Conservation (phyloP, 331 rosid species). For the Pyrus hybrid region DNA sequence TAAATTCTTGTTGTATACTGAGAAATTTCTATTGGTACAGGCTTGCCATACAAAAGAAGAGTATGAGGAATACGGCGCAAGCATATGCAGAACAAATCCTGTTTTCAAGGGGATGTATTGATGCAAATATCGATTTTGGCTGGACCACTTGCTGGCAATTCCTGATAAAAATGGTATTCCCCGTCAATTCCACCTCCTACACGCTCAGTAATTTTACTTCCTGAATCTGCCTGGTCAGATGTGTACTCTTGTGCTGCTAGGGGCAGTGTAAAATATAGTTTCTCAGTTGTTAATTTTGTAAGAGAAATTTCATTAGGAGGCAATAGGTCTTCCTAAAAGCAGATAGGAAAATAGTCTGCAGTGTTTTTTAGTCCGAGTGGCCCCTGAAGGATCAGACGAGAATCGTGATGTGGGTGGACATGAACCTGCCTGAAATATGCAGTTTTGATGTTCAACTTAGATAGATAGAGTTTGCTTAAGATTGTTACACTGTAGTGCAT, state of each 20-base stretch:
- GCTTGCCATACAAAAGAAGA: slow-evolving; percentile 99
- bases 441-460: slow-evolving; percentile 53
- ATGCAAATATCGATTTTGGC: slow-evolving; percentile 23
- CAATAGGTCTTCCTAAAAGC: slow-evolving; percentile 23
- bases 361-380: not conserved
- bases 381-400: slow-evolving; percentile 22
- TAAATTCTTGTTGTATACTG: not conserved
- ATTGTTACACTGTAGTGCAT: slow-evolving; percentile 23
- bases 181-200: slow-evolving; percentile 8
- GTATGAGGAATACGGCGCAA: slow-evolving; percentile 92
- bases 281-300: slow-evolving; percentile 19
- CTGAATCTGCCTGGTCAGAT: slow-evolving; percentile 19
- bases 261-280: slow-evolving; percentile 51
- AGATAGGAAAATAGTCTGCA: slow-evolving; percentile 28
- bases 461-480: slow-evolving; percentile 20
- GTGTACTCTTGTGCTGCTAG: slow-evolving; percentile 7
- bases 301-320: slow-evolving; percentile 41
- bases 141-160: slow-evolving; percentile 6
- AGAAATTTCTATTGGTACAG: slow-evolving; percentile 29
- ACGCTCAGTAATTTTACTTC: slow-evolving; percentile 6
- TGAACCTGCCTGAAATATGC: slow-evolving; percentile 5
- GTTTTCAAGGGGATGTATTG: slow-evolving; percentile 99
- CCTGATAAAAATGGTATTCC: slow-evolving; percentile 4
- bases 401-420: slow-evolving; percentile 7
- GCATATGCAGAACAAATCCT: slow-evolving; percentile 97